Conservation (phyloP, 345 rosid species). For the Odontarrhena argentea region DNA sequence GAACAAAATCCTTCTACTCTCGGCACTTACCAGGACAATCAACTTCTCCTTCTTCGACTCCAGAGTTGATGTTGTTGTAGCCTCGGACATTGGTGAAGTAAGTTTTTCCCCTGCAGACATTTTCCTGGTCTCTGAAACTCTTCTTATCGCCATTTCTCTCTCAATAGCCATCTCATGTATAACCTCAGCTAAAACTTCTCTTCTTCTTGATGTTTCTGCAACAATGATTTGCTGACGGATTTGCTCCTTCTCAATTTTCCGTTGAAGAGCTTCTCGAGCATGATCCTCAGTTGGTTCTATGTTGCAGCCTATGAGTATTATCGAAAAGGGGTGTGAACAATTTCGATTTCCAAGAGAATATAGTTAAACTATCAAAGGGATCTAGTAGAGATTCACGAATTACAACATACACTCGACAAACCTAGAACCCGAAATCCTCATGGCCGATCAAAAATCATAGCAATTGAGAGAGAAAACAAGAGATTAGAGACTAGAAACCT, state of each 20-base stretch:
- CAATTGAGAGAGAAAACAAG: background rate
- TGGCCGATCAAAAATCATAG: background rate
- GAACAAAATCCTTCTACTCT: background rate
- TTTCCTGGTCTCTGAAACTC: conserved; percentile 1
- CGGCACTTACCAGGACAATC: conserved; percentile 50
- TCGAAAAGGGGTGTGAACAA: background rate
- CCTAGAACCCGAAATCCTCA: background rate
- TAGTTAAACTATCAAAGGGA: no score
- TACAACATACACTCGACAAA: background rate
- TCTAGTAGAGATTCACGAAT: background rate
- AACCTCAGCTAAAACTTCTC: conserved; percentile 50
- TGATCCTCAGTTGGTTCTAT: conserved; percentile 5
- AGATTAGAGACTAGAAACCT: conserved; percentile 41
- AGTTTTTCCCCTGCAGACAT: conserved; percentile 33
- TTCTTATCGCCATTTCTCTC: conserved; percentile 42
- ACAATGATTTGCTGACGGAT: conserved; percentile 50
- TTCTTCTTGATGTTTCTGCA: conserved; percentile 39
- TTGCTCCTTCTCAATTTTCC: conserved; percentile 48
- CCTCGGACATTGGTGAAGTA: conserved; percentile 19
- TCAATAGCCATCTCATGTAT: conserved; percentile 52
- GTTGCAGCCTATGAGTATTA: background rate
- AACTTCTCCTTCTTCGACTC: conserved; percentile 42
- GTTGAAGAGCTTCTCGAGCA: conserved; percentile 29
- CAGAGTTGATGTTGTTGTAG: background rate
- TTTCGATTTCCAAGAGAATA: background rate